Base-by-base conservation (phyloP, 1,284 basidiomycete species). In the Volvariella volvacea region DNA sequence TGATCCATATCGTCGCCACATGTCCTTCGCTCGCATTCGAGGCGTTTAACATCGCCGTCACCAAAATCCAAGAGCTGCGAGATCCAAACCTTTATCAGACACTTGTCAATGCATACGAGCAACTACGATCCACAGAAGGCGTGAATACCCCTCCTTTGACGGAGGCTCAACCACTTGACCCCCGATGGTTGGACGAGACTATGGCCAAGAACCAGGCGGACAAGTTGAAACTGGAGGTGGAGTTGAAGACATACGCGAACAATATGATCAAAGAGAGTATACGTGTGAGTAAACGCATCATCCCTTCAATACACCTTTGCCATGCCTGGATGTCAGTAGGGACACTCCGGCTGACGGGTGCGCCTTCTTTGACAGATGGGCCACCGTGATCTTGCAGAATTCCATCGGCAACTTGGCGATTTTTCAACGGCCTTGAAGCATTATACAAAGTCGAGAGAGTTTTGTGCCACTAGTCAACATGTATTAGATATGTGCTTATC, bases 201-300 rank as follows among this genome's bases (percentile, higher is more conserved):
- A 67, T 67, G 39, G 64, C 71, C 45, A 78, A 73, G 55, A 88
- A 88, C 54, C 65, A 70, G 46, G 69, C 70, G 3, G 87, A 91
- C 56, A 70, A 72, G 45, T 76, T 77, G 21, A 88, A 84, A 62
- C 68, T 94, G 42, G 88, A 92, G 62, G 82, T 89, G 8, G 92
- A 94, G 62, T 70, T 95, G 58, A 92, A 91, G 74, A 87, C 85
- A 12, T 93, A 93, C 57, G 74, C 81, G 48, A 90, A 87, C 56
- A 94, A 92, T 59, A 83, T 92, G 78, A 92, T 94, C 68, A 93
- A 92, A 63, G 92, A 95, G 71, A 92, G 89, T 70, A 91, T 92
- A 54, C 73, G 92, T 52, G 88, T 91, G 53, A 42, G 81, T 67
- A 12, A 19, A 7, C 14, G 6, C 6, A 6, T 28, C 25, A 28